Evolutionary conservation across 192 early-diverging fungal species (phyloP), one percentile per base, ranked within the genome.

Genomic region (Coemansia sp.): DNA sequence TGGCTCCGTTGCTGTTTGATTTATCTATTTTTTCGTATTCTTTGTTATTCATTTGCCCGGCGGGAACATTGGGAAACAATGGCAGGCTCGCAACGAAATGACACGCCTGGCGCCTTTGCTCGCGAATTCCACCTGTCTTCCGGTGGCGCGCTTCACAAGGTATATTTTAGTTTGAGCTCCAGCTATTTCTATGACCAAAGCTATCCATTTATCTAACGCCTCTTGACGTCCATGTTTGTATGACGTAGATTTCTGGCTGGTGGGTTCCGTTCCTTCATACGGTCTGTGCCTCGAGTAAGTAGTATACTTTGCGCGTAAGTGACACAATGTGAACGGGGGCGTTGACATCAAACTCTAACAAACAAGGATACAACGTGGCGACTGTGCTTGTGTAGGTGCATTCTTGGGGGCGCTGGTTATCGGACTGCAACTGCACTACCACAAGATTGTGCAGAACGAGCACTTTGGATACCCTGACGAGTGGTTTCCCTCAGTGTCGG

Each of bases 401-500:
- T 92, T 93, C 72, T 68, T 88, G 35, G 69, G 87, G 14, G 89
- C 92, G 24, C 75, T 93, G 42, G 68, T 84, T 11, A 75, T 89
- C 54, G 89, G 85, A 17, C 92, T 90, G 73, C 87, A 88, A 60
- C 89, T 86, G 6, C 89, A 93, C 68, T 93, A 93, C 73, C 77
- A 88, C 74, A 91, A 92, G 78, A 92, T 93, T 65, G 92, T 93
- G 61, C 83, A 87, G 67, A 93, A 92, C 61, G 87, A 89, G 70
- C 77, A 89, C 76, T 90, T 83, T 57, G 92, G 92, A 8, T 93
- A 92, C 57, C 92, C 92, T 0, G 85, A 92, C 60, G 82, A 86
- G 61, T 90, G 90, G 92, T 91, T 93, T 46, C 92, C 92, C 35
- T 92, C 90, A 62, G 91, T 93, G 1, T 91, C 89, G 50, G 92